Evolutionary conservation across 345 rosid genomes (phyloP).

Genomic region (Rhizophora apiculata): DNA sequence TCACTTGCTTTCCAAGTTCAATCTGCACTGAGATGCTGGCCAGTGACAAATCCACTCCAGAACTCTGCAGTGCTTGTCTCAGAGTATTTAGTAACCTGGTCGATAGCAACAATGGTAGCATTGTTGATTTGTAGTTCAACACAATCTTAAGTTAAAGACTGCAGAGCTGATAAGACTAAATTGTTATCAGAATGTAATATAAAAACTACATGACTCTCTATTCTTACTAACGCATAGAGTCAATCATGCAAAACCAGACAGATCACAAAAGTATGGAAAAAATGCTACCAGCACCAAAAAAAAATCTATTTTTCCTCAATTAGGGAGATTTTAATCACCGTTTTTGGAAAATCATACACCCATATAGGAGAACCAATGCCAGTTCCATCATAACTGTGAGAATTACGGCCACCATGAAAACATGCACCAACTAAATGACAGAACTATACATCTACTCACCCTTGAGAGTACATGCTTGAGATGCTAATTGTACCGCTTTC

Average conservation of each 20-base stretch:
- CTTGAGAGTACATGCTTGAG: slow-evolving; percentile 81
- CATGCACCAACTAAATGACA: too few species aligned
- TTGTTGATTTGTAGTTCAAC: not conserved
- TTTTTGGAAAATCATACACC: not conserved
- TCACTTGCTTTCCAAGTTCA: slow-evolving; percentile 66
- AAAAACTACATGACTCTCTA: too few species aligned
- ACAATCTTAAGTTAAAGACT: not conserved
- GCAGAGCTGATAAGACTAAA: not conserved
- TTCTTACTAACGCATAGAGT: too few species aligned
- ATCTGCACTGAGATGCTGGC: slow-evolving; percentile 89
- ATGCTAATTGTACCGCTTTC: slow-evolving; percentile 78
- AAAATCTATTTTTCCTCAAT: not conserved
- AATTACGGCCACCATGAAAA: too few species aligned
- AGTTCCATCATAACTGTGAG: too few species aligned
- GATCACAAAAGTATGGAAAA: not conserved
- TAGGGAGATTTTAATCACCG: not conserved
- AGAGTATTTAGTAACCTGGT: slow-evolving; percentile 73
- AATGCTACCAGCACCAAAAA: not conserved
- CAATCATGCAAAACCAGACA: not conserved
- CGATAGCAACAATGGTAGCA: slow-evolving; percentile 1
- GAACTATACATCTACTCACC: slow-evolving; percentile 39
- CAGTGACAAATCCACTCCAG: slow-evolving; percentile 86
- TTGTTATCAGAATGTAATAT: too few species aligned
- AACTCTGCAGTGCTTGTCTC: slow-evolving; percentile 75
- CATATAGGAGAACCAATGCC: too few species aligned